Evolutionary conservation across 2,329 filamentous ascomycete genomes (phyloP), one percentile per base, ranked within the genome.

Genomic region (Penicillium crustosum): DNA sequence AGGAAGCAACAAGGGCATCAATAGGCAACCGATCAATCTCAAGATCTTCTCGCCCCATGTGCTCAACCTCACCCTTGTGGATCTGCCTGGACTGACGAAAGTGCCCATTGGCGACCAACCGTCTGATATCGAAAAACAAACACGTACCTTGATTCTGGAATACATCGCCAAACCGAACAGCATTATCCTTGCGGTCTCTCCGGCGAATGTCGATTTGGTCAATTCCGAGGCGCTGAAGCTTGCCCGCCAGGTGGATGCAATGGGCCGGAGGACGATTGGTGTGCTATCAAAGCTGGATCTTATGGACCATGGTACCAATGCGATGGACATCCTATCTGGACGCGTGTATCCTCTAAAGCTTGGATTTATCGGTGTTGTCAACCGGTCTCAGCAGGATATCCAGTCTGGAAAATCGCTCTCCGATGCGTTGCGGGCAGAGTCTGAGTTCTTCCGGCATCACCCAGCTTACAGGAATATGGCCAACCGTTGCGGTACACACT

Each of bases 91-190:
- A 68, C 80, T 99, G 73, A 99, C 94, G 69, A 97, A 99, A 84
- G 93, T 97, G 58, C 94, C 94, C 31, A 97, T 99, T 74, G 94
- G 94, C 65, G 94, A 99, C 74, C 94, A 99, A 74, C 94, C 94
- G 8, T 88, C 90, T 69, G 94, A 99, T 72, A 99, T 99, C 71
- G 94, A 99, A 82, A 97, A 97, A 78, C 94, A 99, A 79, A 99
- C 94, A 33, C 86, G 93, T 64, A 96, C 91, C 66, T 85, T 99
- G 68, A 97, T 99, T 69, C 90, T 93, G 55, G 94, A 99, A 79
- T 99, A 97, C 74, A 99, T 97, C 71, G 93, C 93, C 57, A 99
- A 99, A 79, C 93, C 94, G 15, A 99, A 99, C 83, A 97, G 93
- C 77, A 96, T 99, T 70, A 88, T 99, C 64, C 85, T 99, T 52